Evolutionary conservation across 2,329 filamentous ascomycete genomes (phyloP), one percentile per base, ranked within the genome.

Genomic region (Knoxdaviesia proteae): DNA sequence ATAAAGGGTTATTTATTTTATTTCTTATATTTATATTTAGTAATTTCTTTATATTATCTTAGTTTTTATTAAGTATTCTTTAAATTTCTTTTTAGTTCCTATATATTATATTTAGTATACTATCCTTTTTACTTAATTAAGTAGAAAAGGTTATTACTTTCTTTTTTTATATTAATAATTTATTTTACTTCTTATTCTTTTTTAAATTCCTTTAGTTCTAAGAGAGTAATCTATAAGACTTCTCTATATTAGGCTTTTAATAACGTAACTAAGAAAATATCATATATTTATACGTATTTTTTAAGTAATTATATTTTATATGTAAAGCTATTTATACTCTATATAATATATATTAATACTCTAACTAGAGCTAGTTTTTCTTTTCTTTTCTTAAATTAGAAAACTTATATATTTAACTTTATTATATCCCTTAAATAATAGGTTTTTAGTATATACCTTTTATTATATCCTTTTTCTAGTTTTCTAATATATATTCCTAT

Each of bases 31-130:
- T 31, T 44, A 42, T 10, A 42, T 30, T 38, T 36, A 41, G 40
- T 29, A 45, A 39, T 29, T 40, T 11, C 38, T 32, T 38, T 41
- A 35, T 38, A 42, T 34, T 36, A n/a, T 32, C 31, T 11, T 44
- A 39, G 20, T 31, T 32, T 41, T 41, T 43, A 42, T 41, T 36
- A 40, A 41, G 32, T 37, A 38, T 41, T 38, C 35, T 41, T 29
- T 30, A 38, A 38, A 9, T 34, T 20, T 40, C 6, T 3, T 33
- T 40, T 29, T 40, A 9, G 11, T 40, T 35, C 7, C 39, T 39
- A 20, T 3, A 40, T 33, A 44, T 7, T 33, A 34, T 34, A 31
- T 34, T 38, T n/a, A 10, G 5, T 36, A 32, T 39, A 36, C 36
- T 38, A 37, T 40, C 32, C 11, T 36, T 37, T 20, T 3, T 20